Conservation (phyloP, 2,329 filamentous ascomycete genomes). For the Penicillium concentricum region DNA sequence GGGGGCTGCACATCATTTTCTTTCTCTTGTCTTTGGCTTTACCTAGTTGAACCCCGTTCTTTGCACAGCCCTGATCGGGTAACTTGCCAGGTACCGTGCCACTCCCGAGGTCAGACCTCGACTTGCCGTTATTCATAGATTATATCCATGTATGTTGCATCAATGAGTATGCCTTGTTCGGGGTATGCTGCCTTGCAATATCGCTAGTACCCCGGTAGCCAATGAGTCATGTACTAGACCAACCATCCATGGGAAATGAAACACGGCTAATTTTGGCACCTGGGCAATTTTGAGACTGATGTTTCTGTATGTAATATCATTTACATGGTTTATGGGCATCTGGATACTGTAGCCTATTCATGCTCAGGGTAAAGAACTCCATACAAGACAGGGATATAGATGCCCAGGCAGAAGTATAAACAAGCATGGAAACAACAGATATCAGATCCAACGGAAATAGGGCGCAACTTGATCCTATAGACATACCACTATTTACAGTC, state of each 20-base stretch:
- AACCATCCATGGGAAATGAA: neutral
- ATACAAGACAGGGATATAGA: too few relatives aligned
- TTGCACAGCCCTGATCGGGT: constrained; percentile 6
- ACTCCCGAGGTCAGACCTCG: neutral
- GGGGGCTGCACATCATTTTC: neutral
- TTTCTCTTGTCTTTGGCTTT: neutral
- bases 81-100: constrained; percentile 9
- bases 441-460: neutral
- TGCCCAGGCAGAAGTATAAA: neutral
- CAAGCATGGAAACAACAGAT: neutral
- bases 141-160: neutral
- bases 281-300: neutral
- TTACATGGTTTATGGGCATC: neutral
- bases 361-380: neutral
- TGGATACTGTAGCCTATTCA: neutral
- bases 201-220: neutral
- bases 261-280: neutral
- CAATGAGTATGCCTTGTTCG: neutral
- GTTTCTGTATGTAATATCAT: neutral
- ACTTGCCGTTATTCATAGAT: neutral
- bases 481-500: neutral
- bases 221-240: constrained; percentile 1
- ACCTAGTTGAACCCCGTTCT: neutral
- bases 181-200: neutral
- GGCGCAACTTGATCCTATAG: too few relatives aligned